Conservation (phyloP, 2,329 filamentous ascomycete genomes). For the Claviceps arundinis region DNA sequence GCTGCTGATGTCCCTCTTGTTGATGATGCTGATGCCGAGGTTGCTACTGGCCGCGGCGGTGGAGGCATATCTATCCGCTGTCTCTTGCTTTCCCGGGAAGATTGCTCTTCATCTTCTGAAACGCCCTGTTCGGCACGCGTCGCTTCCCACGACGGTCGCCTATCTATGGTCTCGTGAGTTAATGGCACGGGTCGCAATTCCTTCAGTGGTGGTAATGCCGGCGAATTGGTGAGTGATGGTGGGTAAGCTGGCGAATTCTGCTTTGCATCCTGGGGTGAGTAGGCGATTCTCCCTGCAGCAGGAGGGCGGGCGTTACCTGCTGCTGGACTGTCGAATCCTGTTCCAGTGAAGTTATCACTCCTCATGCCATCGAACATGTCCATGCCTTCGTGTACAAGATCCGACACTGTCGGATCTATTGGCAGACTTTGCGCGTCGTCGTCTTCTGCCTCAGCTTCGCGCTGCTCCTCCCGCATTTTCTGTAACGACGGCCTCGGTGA, state of each 20-base stretch:
- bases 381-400: constrained; percentile 28
- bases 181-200: not conserved
- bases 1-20: constrained; percentile 6
- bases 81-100: constrained; percentile 13
- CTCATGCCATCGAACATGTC: constrained; percentile 24
- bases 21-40: constrained; percentile 10
- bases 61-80: constrained; percentile 13
- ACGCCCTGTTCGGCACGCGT: constrained; percentile 8
- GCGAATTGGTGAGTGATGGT: not conserved
- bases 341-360: constrained; percentile 7
- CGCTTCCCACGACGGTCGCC: constrained; percentile 1
- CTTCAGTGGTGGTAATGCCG: not conserved
- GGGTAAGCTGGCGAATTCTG: not conserved
- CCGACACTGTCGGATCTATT: constrained; percentile 11
- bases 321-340: constrained; percentile 5
- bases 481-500: constrained; percentile 3
- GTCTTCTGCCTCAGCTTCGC: constrained; percentile 14
- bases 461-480: not conserved
- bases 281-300: not conserved
- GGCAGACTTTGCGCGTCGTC: constrained; percentile 8
- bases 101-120: constrained; percentile 10
- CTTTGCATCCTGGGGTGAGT: constrained; percentile 5
- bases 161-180: not conserved
- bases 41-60: constrained; percentile 12
- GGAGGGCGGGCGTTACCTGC: constrained; percentile 2